These are phyloP conservation scores for Fraxinus floribunda DNA, from an alignment of 305 asterid species.

Conservation along the genomic window DNA sequence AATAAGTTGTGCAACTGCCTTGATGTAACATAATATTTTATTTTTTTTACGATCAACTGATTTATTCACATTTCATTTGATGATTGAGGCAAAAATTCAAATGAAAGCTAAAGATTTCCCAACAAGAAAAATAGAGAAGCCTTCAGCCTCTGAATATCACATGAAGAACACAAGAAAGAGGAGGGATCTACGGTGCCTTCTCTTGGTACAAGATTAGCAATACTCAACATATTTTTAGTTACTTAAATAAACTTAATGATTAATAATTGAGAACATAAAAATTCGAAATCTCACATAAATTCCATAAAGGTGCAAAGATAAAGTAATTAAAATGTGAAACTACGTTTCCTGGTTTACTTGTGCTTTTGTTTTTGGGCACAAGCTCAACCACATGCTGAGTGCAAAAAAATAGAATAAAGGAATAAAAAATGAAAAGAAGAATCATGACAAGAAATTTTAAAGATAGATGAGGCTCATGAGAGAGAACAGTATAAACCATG, in stretches of 20 bases:
- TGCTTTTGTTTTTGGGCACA: neutral
- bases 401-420: neutral
- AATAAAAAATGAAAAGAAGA: neutral
- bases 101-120: neutral
- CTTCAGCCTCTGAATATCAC: neutral
- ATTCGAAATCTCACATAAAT: neutral
- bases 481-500: neutral
- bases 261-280: neutral
- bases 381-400: conserved; percentile 18
- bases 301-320: conserved; percentile 2
- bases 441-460: conserved; percentile 9
- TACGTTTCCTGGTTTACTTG: conserved; percentile 8
- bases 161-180: neutral
- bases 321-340: neutral
- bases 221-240: conserved; percentile 6
- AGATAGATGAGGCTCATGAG: neutral
- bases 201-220: conserved; percentile 6
- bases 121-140: neutral
- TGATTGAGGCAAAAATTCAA: neutral
- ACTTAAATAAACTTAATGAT: neutral
- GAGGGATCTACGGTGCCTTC: neutral
- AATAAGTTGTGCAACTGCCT: neutral
- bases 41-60: neutral
- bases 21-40: neutral
- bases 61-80: neutral